phyloP scores from a whole-genome alignment of 805 yeast species.

The Saturnispora hagleri region DNA sequence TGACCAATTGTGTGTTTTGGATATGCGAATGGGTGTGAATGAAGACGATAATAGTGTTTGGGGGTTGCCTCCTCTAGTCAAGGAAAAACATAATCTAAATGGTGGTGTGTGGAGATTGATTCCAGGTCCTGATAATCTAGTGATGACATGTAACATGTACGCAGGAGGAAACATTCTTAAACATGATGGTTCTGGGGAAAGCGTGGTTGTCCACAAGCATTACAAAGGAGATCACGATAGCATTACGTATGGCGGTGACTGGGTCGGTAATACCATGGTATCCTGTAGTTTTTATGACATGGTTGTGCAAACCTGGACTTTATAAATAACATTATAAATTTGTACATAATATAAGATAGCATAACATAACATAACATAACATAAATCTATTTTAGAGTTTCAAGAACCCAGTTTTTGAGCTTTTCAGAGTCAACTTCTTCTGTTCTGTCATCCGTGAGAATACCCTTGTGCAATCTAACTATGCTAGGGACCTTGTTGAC shows the following conservation, averaged over 20 bases:
- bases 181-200: conserved; percentile 20
- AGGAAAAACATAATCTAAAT: conserved; percentile 45
- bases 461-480: conserved; percentile 57
- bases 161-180: conserved; percentile 75
- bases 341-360: not conserved
- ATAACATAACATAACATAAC: not conserved
- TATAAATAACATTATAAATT: not conserved
- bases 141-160: conserved; percentile 88
- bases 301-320: conserved; percentile 68
- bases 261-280: conserved; percentile 51
- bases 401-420: conserved; percentile 8
- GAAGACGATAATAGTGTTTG: conserved; percentile 24
- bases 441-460: conserved; percentile 35
- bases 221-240: conserved; percentile 72
- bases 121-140: conserved; percentile 41
- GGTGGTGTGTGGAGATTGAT: conserved; percentile 95
- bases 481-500: conserved; percentile 51
- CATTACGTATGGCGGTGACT: conserved; percentile 94
- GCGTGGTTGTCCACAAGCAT: conserved; percentile 29
- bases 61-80: conserved; percentile 39
- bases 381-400: not conserved
- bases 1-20: conserved; percentile 62
- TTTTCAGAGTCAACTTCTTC: conserved; percentile 9
- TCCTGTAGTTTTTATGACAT: conserved; percentile 92
- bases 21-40: conserved; percentile 43